Conservation (phyloP, 306 rosid genomes). For the Citrullus colocynthis region DNA sequence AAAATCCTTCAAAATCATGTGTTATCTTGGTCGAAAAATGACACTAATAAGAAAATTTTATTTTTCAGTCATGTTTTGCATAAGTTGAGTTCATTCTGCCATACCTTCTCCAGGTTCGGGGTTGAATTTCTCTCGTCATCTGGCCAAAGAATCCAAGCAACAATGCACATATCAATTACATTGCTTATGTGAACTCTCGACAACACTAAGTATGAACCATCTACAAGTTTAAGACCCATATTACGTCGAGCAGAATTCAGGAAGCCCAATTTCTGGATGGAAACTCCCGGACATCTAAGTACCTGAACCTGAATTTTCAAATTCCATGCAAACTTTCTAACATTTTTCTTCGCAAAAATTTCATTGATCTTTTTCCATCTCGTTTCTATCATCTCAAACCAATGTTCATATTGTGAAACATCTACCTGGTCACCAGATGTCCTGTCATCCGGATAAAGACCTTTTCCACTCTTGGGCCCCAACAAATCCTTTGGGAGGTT, state of each 20-base stretch:
- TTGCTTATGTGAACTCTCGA: constrained; percentile 37
- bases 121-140: constrained; percentile 82
- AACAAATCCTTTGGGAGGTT: constrained; percentile 78
- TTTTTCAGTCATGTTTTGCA: background rate
- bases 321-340: constrained; percentile 74
- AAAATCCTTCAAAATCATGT: background rate
- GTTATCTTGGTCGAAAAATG: background rate
- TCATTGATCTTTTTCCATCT: constrained; percentile 68
- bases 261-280: constrained; percentile 56
- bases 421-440: constrained; percentile 28
- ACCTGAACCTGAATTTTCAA: constrained; percentile 82
- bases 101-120: constrained; percentile 92
- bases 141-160: constrained; percentile 97
- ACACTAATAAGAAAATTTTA: background rate
- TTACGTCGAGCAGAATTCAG: constrained; percentile 31
- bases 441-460: constrained; percentile 18
- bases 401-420: constrained; percentile 29
- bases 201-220: constrained; percentile 44
- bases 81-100: background rate
- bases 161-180: constrained; percentile 69
- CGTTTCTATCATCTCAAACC: constrained; percentile 32
- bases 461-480: constrained; percentile 34
- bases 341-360: constrained; percentile 48
- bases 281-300: constrained; percentile 60
- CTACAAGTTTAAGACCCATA: constrained; percentile 42